Base-by-base conservation (phyloP, 2,329 filamentous ascomycete species). In the Colletotrichum sansevieriae region DNA sequence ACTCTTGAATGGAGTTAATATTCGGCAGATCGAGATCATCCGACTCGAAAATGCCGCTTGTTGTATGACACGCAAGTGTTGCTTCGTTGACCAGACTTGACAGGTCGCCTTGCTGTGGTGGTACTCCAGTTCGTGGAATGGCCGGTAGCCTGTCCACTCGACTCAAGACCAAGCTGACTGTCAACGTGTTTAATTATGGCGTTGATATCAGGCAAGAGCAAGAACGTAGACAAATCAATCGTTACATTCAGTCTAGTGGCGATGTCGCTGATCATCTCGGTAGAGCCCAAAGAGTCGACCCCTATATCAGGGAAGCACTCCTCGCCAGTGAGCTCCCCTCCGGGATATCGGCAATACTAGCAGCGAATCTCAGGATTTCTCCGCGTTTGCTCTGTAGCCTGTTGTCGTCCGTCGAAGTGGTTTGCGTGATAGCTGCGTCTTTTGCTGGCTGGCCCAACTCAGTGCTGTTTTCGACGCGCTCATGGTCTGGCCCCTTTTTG, bases 221-320 rank as follows among this genome's bases (percentile, higher is more conserved):
- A 11, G 8, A 65, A 52, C 3, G 37, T 54, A 8, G 46, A n/a
- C 4, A 65, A 35, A 55, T 60, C 63, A 8, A 60, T 44, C 4
- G 18, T 52, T 12, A 65, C 55, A 8, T 37, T 25, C 25, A 65
- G 3, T 15, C 37, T 12, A 15, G 55, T 35, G 4, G 46, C 22
- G 8, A 65, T 60, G 1, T 54, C 63, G 3, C 55, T 35, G 1
- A 65, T 22, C 20, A 65, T 44, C 25, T 65, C 62, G 3, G 62
- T 60, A 4, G 62, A 55, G 25, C 25, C 62, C 62, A 9, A 65
- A 33, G 13, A 65, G 37, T 65, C 62, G 0, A 65, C 35, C 3
- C 44, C 62, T 11, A 60, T 37, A 11, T 65, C 62, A n/a, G 25
- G 15, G 0, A 65, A 25, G 1, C n/a, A 20, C 10, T 29, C 22